A percentile compares a stretch with the other conserved stretches of the same genome.
phyloP scores from a whole-genome alignment of 2,329 filamentous ascomycete species.

The Diplodia sapinea region DNA sequence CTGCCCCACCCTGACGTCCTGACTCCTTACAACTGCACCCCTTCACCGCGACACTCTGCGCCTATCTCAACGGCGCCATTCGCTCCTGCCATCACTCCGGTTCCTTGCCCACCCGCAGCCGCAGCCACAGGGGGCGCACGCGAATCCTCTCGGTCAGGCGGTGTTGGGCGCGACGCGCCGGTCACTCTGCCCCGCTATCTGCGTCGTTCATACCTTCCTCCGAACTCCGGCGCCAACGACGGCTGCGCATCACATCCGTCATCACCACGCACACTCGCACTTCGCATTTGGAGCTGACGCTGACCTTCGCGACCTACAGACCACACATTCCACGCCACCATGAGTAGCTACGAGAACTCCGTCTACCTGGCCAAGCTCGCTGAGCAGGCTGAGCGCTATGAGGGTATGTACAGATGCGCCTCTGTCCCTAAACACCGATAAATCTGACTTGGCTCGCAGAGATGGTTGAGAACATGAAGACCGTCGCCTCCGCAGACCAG shows the following conservation, averaged over 20 bases:
- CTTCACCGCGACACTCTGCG: slow-evolving; percentile 36
- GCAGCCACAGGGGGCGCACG: slow-evolving; percentile 35
- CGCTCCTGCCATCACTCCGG: slow-evolving; percentile 12
- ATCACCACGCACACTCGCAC: slow-evolving; percentile 1
- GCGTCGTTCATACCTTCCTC: slow-evolving; percentile 29
- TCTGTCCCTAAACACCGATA: slow-evolving; percentile 32
- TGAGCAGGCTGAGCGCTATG: slow-evolving; percentile 99
- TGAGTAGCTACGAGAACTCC: slow-evolving; percentile 32
- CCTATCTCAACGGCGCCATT: slow-evolving; percentile 26
- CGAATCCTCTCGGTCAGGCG: slow-evolving; percentile 35
- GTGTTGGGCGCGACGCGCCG: slow-evolving; percentile 24
- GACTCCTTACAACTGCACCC: slow-evolving; percentile 39
- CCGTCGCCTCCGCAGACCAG: slow-evolving; percentile 56
- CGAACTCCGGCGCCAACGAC: slow-evolving; percentile 24
- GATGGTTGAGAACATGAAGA: slow-evolving; percentile 99
- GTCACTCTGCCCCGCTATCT: slow-evolving; percentile 28
- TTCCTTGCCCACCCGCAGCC: slow-evolving; percentile 33
- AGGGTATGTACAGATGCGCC: slow-evolving; percentile 66
- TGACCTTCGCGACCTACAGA: slow-evolving; percentile 25
- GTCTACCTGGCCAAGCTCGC: slow-evolving; percentile 96
- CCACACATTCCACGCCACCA: slow-evolving; percentile 27
- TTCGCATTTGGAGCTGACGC: neutral
- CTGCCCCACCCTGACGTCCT: slow-evolving; percentile 32
- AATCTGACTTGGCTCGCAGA: slow-evolving; percentile 59
- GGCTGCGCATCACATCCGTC: slow-evolving; percentile 15